Evolutionary conservation across 352 stramenopile genomes (phyloP).

Genomic region (Plasmopara muralis): DNA sequence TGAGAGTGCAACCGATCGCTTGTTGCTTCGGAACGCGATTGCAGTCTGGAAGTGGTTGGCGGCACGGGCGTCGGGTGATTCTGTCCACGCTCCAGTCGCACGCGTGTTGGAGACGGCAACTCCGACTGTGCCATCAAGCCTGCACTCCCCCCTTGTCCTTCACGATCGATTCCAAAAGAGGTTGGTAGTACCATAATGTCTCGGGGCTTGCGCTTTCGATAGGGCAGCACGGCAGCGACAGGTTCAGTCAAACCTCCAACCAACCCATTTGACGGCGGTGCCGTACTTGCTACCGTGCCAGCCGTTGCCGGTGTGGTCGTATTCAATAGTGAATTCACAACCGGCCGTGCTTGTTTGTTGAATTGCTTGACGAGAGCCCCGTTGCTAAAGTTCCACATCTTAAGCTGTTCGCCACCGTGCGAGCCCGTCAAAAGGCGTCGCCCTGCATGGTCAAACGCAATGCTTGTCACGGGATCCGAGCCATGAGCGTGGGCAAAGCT

Average conservation of each 20-base stretch:
- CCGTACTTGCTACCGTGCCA: slow-evolving; percentile 14
- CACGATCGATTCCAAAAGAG: slow-evolving; percentile 51
- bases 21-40: slow-evolving; percentile 4
- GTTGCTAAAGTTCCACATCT: slow-evolving; percentile 90
- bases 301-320: slow-evolving; percentile 19
- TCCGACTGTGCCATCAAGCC: slow-evolving; percentile 30
- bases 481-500: slow-evolving; percentile 69
- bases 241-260: slow-evolving; percentile 6
- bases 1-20: neutral
- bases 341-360: slow-evolving; percentile 45
- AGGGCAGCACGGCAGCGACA: slow-evolving; percentile 2
- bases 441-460: slow-evolving; percentile 76
- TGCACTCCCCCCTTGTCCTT: slow-evolving; percentile 35
- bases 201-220: slow-evolving; percentile 39
- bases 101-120: slow-evolving; percentile 44
- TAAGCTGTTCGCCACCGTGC: slow-evolving; percentile 68
- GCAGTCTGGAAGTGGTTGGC: neutral
- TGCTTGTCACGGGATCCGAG: slow-evolving; percentile 63
- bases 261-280: slow-evolving; percentile 10
- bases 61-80: slow-evolving; percentile 17
- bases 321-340: slow-evolving; percentile 20
- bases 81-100: slow-evolving; percentile 23
- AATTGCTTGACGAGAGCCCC: slow-evolving; percentile 80
- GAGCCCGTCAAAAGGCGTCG: slow-evolving; percentile 73
- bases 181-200: slow-evolving; percentile 60